Conservation (phyloP, 441 rosid species). For the Syzygium malaccense region DNA sequence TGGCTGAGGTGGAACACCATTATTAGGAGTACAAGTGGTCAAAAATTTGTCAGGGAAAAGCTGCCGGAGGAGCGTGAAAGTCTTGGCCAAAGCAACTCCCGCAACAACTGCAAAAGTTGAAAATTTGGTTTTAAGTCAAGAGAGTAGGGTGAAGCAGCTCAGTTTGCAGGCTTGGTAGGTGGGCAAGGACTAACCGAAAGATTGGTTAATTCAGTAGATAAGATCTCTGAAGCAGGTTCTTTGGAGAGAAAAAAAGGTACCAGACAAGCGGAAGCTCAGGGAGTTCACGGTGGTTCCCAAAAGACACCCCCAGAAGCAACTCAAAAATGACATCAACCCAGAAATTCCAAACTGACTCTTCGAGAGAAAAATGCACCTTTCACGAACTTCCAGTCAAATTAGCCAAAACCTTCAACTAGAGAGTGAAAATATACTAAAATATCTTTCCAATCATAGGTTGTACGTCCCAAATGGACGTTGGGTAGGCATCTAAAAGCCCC, state of each 20-base stretch:
- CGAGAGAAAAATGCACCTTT: not conserved
- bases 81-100: no score
- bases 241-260: not conserved
- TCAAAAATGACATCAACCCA: not conserved
- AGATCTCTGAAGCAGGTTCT: not conserved
- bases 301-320: not conserved
- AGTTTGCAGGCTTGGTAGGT: not conserved
- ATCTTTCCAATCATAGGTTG: not conserved
- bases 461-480: not conserved
- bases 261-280: not conserved
- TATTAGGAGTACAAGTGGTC: no score
- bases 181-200: not conserved
- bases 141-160: not conserved
- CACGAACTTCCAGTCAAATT: not conserved
- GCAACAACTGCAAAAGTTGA: no score
- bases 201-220: not conserved
- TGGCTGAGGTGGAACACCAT: no score
- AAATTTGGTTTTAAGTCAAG: no score
- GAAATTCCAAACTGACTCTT: not conserved
- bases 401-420: not conserved
- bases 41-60: no score
- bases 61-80: no score
- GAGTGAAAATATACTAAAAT: not conserved
- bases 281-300: not conserved
- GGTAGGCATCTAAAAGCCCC: not conserved